A percentile compares a stretch with the other conserved stretches of the same genome.
Evolutionary conservation across 2,329 filamentous ascomycete genomes (phyloP).

Genomic region (Aspergillus sp.): DNA sequence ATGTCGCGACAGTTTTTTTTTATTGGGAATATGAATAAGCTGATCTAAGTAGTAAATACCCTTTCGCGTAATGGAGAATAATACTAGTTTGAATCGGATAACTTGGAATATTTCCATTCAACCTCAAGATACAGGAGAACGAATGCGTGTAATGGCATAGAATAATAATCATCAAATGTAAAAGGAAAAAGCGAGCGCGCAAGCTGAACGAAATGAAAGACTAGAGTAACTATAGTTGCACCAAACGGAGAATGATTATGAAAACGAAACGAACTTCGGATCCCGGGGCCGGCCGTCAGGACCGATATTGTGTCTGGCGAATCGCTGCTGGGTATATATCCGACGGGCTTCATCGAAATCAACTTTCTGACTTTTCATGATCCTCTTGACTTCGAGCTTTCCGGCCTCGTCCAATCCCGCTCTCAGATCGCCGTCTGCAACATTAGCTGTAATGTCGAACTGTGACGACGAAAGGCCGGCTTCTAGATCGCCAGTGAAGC

Average conservation of each 20-base stretch:
- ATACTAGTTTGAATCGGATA: neutral
- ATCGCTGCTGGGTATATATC: constrained; percentile 76
- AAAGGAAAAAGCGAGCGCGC: constrained; percentile 1
- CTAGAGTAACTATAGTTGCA: neutral
- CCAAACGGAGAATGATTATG: constrained; percentile 37
- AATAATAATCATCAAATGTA: neutral
- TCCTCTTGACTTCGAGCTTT: constrained; percentile 74
- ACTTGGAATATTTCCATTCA: neutral
- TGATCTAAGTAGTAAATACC: neutral
- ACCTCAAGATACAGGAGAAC: neutral
- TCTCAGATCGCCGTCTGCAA: constrained; percentile 70
- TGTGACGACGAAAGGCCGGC: constrained; percentile 73
- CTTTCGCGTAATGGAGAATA: neutral
- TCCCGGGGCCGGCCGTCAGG: constrained; percentile 81
- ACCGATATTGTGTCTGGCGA: constrained; percentile 81
- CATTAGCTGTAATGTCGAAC: constrained; percentile 76
- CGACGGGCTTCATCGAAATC: constrained; percentile 86
- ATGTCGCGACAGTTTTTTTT: neutral
- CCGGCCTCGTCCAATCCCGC: constrained; percentile 71
- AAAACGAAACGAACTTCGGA: constrained; percentile 94
- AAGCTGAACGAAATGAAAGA: constrained; percentile 1
- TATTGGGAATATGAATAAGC: neutral
- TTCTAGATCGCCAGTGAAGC: constrained; percentile 79
- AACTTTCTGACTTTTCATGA: constrained; percentile 81
- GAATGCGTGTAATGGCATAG: neutral